Evolutionary conservation across 164 flowering plant genomes (phyloP), one percentile per base, ranked within the genome.

Genomic region (Dillenia suffruticosa): DNA sequence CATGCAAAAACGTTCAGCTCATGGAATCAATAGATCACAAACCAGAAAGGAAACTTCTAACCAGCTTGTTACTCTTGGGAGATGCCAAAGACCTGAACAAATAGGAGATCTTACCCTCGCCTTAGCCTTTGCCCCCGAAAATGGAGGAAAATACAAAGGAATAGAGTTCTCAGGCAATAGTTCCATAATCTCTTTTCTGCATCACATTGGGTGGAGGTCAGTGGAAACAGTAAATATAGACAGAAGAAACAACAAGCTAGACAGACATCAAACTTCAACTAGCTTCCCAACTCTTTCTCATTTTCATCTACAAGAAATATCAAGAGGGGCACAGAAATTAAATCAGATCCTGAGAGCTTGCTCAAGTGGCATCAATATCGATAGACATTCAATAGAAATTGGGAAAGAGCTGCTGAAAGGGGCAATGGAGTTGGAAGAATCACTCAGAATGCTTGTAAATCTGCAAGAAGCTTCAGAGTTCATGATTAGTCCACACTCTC

Each of bases 401-500:
- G 98, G 96, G 17, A 81, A 76, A 58, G 87, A 92, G 55, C 79
- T 93, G 22, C 58, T 90, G 64, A 81, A 79, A 75, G 93, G 96
- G 8, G 94, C 98, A 10, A 75, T 78, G 65, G 90, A 90, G 65
- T 79, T 93, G 77, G 92, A 88, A 63, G 85, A 82, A 65, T 87
- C 97, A 15, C 61, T 93, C 46, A 70, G 77, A 65, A 82, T 90
- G 90, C 85, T 90, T 10, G 87, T 81, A 16, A 72, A 74, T 73
- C 72, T 89, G 66, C 95, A 89, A 68, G 93, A 86, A 65, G 87
- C 89, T 61, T 82, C 95, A 12, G 82, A 83, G 6, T 55, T 71
- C 65, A 74, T 66, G 83, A 65, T 54, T 19, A 60, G 43, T 44
- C 68, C 40, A 32, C 40, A 32, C 40, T 32, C 83, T 49, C 78